Conservation (phyloP, 2,329 filamentous ascomycete genomes). For the Plectosphaerella sp. region DNA sequence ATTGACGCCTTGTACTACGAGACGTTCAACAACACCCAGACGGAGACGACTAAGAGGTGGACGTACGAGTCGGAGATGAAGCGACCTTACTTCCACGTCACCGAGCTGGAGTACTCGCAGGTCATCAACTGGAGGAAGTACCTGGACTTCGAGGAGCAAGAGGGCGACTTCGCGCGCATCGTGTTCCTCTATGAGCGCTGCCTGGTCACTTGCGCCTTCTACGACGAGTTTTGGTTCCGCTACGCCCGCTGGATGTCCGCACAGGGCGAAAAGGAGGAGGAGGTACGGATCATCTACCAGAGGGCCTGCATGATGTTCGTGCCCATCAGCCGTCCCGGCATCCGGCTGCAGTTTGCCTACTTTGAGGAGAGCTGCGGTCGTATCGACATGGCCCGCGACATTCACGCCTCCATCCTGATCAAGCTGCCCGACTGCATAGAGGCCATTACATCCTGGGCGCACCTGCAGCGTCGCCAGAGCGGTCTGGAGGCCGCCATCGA, state of each 20-base stretch:
- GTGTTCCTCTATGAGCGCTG: conserved; percentile 92
- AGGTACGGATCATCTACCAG: conserved; percentile 88
- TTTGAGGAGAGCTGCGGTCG: conserved; percentile 86
- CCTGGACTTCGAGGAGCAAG: conserved; percentile 87
- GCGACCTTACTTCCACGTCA: conserved; percentile 94
- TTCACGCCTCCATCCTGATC: conserved; percentile 76
- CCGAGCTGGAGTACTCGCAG: conserved; percentile 81
- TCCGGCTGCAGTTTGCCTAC: conserved; percentile 86
- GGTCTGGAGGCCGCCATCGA: conserved; percentile 82
- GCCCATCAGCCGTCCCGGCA: conserved; percentile 76
- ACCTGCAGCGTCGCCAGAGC: conserved; percentile 76
- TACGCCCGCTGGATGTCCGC: conserved; percentile 91
- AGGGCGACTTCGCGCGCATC: conserved; percentile 70
- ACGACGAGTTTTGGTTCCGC: conserved; percentile 98
- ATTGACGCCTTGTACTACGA: conserved; percentile 79
- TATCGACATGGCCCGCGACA: conserved; percentile 73
- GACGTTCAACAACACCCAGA: conserved; percentile 74
- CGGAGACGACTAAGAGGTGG: conserved; percentile 89
- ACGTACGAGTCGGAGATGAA: conserved; percentile 93
- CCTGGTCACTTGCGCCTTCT: conserved; percentile 85
- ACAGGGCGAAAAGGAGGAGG: conserved; percentile 77
- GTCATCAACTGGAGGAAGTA: conserved; percentile 93
- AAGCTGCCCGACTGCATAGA: conserved; percentile 78
- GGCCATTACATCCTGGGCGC: conserved; percentile 82
- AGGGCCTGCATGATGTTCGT: conserved; percentile 82